These are phyloP conservation scores for Sarcodon aspratus DNA, from an alignment of 768 basidiomycete species.

Conservation along the genomic window DNA sequence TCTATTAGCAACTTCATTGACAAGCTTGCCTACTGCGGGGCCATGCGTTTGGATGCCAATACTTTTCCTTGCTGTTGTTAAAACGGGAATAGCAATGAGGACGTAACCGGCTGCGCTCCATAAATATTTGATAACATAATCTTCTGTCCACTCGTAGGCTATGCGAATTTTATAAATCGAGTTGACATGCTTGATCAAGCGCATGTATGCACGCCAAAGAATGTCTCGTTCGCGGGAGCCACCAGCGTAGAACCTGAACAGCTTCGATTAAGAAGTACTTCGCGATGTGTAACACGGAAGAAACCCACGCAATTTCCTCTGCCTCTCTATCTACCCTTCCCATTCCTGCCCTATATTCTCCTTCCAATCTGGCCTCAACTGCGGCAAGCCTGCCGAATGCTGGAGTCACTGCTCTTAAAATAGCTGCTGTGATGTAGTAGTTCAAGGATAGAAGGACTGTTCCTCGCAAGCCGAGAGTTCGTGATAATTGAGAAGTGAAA, in stretches of 20 bases:
- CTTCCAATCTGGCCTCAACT: constrained; percentile 77
- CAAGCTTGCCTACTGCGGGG: constrained; percentile 2
- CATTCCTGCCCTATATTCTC: constrained; percentile 85
- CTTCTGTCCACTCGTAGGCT: constrained; percentile 92
- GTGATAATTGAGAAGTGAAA: constrained; percentile 85
- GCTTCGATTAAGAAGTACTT: neutral
- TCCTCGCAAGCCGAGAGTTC: constrained; percentile 79
- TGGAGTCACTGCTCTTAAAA: constrained; percentile 78
- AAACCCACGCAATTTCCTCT: constrained; percentile 82
- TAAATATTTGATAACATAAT: constrained; percentile 92
- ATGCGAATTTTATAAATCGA: constrained; percentile 90
- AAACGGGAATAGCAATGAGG: constrained; percentile 82
- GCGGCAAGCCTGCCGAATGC: constrained; percentile 88
- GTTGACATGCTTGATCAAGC: constrained; percentile 81
- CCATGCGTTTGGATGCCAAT: constrained; percentile 12
- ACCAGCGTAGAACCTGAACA: constrained; percentile 79
- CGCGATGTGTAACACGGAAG: neutral
- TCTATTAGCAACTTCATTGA: constrained; percentile 31
- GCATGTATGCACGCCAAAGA: constrained; percentile 63
- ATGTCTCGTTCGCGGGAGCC: constrained; percentile 77
- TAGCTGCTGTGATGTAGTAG: constrained; percentile 78
- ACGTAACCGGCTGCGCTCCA: constrained; percentile 92
- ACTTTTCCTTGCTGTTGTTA: constrained; percentile 46
- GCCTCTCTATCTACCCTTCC: constrained; percentile 78
- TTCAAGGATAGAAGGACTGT: constrained; percentile 70